phyloP scores from a whole-genome alignment of 2,329 filamentous ascomycete species.

The Eutypa lata region DNA sequence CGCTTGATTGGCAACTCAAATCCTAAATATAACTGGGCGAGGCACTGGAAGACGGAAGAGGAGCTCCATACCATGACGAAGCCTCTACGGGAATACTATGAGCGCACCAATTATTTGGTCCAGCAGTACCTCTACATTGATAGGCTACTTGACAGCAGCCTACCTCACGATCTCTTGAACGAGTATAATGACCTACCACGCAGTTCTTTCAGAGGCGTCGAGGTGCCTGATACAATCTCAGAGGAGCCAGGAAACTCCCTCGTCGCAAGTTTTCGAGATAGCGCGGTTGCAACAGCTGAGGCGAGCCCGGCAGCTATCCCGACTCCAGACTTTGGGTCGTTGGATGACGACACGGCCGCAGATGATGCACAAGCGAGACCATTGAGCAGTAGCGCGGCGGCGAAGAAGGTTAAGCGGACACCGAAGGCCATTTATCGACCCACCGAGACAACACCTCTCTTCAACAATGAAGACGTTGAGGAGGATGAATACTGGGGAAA shows the following conservation, averaged over 20 bases:
- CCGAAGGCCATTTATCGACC: slow-evolving; percentile 82
- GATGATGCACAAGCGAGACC: slow-evolving; percentile 7
- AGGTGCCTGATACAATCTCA: slow-evolving; percentile 71
- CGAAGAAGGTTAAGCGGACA: slow-evolving; percentile 67
- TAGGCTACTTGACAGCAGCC: slow-evolving; percentile 80
- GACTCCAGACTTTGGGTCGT: slow-evolving; percentile 5
- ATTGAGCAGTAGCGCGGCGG: slow-evolving; percentile 12
- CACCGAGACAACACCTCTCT: slow-evolving; percentile 65
- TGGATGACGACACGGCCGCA: slow-evolving; percentile 3
- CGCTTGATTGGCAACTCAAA: slow-evolving; percentile 86
- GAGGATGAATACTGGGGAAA: slow-evolving; percentile 35
- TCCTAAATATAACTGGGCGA: slow-evolving; percentile 80
- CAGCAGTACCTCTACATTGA: slow-evolving; percentile 95
- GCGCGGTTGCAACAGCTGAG: background rate
- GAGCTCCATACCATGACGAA: slow-evolving; percentile 70
- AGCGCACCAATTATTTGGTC: slow-evolving; percentile 82
- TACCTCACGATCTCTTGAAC: slow-evolving; percentile 88
- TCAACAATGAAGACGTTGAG: slow-evolving; percentile 45
- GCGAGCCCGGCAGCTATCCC: slow-evolving; percentile 2
- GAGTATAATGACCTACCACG: slow-evolving; percentile 72
- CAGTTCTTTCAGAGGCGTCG: slow-evolving; percentile 50
- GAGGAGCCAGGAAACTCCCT: slow-evolving; percentile 54
- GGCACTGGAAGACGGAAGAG: slow-evolving; percentile 79
- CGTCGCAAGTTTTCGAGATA: background rate
- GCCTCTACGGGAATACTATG: slow-evolving; percentile 81